phyloP scores from a whole-genome alignment of 306 rosid species.

The Coriaria nepalensis region DNA sequence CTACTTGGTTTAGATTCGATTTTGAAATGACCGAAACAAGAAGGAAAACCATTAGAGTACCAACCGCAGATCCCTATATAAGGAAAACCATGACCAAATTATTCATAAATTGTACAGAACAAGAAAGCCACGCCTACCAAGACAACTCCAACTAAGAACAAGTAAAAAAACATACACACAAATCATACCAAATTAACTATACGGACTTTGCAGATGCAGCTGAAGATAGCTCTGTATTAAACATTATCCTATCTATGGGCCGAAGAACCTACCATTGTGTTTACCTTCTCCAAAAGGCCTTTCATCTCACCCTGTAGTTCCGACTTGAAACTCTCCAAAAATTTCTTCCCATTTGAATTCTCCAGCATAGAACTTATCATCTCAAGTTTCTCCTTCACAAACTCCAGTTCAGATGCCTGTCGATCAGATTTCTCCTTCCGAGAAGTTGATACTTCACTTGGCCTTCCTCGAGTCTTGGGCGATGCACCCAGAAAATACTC shows the following conservation, averaged over 20 bases:
- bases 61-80: too few relatives aligned
- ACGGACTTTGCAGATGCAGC: neutral
- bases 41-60: too few relatives aligned
- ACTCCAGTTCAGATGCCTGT: constrained; percentile 18
- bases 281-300: constrained; percentile 49
- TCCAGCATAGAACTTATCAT: constrained; percentile 37
- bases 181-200: too few relatives aligned
- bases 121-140: too few relatives aligned
- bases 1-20: too few relatives aligned
- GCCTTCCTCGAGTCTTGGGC: constrained; percentile 27
- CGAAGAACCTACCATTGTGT: constrained; percentile 32
- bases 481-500: constrained; percentile 13
- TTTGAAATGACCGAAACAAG: too few relatives aligned
- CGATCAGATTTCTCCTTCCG: constrained; percentile 15
- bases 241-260: constrained; percentile 16
- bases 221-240: constrained; percentile 2
- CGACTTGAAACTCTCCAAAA: constrained; percentile 22
- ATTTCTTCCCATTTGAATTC: constrained; percentile 22
- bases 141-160: too few relatives aligned
- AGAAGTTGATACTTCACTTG: constrained; percentile 22
- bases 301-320: constrained; percentile 35
- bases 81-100: too few relatives aligned
- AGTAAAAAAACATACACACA: too few relatives aligned
- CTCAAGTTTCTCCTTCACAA: constrained; percentile 39
- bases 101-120: too few relatives aligned